Conservation (phyloP, 225 moss, liverwort and hornwort species). For the Rhytidiadelphus loreus region DNA sequence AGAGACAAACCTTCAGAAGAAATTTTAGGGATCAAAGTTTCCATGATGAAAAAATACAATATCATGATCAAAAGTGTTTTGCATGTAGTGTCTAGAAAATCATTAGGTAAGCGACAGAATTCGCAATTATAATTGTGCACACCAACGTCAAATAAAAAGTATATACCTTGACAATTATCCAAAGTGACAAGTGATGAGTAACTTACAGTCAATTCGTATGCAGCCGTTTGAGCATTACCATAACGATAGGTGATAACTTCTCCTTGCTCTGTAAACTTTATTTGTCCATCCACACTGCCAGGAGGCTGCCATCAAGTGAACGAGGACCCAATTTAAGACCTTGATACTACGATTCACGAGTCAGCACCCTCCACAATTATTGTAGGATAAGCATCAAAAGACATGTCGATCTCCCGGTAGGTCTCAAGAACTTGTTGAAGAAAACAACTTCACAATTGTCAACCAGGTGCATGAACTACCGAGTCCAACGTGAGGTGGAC, state of each 20-base stretch:
- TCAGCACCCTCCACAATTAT: background rate
- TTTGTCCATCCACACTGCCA: slow-evolving; percentile 85
- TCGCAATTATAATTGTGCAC: background rate
- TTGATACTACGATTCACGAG: background rate
- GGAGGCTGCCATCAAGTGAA: slow-evolving; percentile 57
- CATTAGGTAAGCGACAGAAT: background rate
- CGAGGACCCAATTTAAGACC: background rate
- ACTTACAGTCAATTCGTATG: slow-evolving; percentile 89
- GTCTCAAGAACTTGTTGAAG: background rate
- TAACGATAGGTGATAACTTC: slow-evolving; percentile 98
- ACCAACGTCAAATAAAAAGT: background rate
- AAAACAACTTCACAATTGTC: background rate
- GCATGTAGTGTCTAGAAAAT: background rate
- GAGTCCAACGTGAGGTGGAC: background rate
- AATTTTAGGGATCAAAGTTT: background rate
- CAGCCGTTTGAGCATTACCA: slow-evolving; percentile 83
- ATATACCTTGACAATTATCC: background rate
- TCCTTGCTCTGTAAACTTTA: slow-evolving; percentile 97
- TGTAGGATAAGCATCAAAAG: background rate
- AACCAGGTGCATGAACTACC: background rate
- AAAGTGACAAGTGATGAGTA: background rate
- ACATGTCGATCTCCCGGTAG: background rate
- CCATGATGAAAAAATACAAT: background rate
- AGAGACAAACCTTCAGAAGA: background rate
- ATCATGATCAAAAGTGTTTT: background rate